phyloP scores from a whole-genome alignment of 2,329 filamentous ascomycete genomes.

The Daldinia sp. region DNA sequence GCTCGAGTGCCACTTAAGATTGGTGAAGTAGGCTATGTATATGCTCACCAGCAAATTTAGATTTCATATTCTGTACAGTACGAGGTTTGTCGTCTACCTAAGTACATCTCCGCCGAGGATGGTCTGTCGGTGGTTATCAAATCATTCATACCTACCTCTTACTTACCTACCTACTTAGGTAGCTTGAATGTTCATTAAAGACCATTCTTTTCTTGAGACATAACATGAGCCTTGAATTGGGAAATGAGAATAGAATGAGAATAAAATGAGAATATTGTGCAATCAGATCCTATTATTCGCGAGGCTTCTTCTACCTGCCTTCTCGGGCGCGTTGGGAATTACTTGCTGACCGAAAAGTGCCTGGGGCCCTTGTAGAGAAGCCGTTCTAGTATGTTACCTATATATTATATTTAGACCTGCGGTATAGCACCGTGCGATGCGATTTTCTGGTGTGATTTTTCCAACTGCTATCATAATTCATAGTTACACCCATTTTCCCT shows the following conservation, averaged over 20 bases:
- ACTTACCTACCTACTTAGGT: too few relatives aligned
- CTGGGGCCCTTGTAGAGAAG: conserved; percentile 9
- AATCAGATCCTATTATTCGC: conserved; percentile 28
- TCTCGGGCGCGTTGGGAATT: conserved; percentile 11
- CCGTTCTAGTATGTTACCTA: not conserved
- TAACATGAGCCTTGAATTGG: not conserved
- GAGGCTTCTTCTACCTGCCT: conserved; percentile 19
- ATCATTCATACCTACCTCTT: too few relatives aligned
- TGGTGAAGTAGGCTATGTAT: not conserved
- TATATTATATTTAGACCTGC: conserved; percentile 5
- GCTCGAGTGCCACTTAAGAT: not conserved
- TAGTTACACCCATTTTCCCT: too few relatives aligned
- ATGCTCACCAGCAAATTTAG: not conserved
- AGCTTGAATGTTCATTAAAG: too few relatives aligned
- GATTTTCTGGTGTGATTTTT: not conserved
- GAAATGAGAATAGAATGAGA: conserved; percentile 10
- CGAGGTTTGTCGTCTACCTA: not conserved
- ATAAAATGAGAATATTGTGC: conserved; percentile 18
- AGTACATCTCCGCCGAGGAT: not conserved
- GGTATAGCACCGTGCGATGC: not conserved
- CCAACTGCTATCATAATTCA: not conserved
- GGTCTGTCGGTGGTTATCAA: not conserved
- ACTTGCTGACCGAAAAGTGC: conserved; percentile 3
- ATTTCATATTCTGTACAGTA: not conserved
- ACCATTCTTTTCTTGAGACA: too few relatives aligned